Evolutionary conservation across 257 asterid species (phyloP).

Genomic region (Penstemon eatonii): DNA sequence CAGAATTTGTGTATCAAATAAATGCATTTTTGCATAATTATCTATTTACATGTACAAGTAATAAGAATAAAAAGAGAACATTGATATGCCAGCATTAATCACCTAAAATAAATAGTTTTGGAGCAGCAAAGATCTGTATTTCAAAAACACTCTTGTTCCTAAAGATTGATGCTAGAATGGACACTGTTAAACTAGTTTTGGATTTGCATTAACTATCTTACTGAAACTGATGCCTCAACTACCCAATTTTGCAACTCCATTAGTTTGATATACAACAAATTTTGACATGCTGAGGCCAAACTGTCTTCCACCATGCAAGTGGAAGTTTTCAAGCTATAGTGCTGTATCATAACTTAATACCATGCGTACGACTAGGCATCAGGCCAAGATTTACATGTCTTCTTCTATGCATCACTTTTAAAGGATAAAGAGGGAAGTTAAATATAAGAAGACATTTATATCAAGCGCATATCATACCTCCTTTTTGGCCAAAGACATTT

Average conservation of each 20-base stretch:
- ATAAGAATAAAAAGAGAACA: not conserved
- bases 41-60: not conserved
- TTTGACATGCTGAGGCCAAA: not conserved
- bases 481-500: conserved; percentile 65
- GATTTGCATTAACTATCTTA: not conserved
- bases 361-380: not conserved
- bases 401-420: not conserved
- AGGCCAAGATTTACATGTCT: not conserved
- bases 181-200: not conserved
- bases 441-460: not conserved
- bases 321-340: not conserved
- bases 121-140: not conserved
- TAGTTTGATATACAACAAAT: not conserved
- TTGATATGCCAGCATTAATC: not conserved
- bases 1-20: not conserved
- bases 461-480: conserved; percentile 44
- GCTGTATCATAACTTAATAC: not conserved
- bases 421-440: not conserved
- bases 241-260: not conserved
- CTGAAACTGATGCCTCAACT: not conserved
- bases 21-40: not conserved
- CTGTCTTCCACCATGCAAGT: not conserved
- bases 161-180: not conserved
- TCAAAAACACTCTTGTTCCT: not conserved
- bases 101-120: not conserved